A percentile compares a stretch with the other conserved stretches of the same genome.
Evolutionary conservation across 768 basidiomycete species (phyloP).

Genomic region (Pisolithus marmoratus): DNA sequence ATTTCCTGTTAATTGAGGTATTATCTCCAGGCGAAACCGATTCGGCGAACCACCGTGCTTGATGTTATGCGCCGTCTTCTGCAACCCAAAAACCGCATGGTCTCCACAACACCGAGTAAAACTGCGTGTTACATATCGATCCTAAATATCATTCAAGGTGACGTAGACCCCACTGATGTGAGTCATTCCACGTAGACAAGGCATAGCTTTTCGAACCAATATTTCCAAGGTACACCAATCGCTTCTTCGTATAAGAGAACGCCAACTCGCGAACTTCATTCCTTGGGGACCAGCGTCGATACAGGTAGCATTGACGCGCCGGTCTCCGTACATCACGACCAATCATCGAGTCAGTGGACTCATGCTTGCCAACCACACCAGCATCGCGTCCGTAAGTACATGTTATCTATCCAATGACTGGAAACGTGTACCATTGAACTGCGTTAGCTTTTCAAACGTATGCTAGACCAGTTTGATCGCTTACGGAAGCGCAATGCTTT

Average conservation of each 20-base stretch:
- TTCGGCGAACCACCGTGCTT: conserved; percentile 92
- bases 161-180: conserved; percentile 97
- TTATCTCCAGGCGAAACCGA: conserved; percentile 76
- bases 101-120: conserved; percentile 87
- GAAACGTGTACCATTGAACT: conserved; percentile 1
- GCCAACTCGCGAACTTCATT: conserved; percentile 95
- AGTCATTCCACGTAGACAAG: conserved; percentile 1
- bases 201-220: neutral
- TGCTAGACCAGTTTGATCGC: conserved; percentile 92
- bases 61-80: conserved; percentile 98
- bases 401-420: neutral
- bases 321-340: conserved; percentile 81
- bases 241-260: conserved; percentile 90
- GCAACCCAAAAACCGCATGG: conserved; percentile 98
- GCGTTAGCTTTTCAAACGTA: conserved; percentile 83
- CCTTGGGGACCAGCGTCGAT: conserved; percentile 99
- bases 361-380: conserved; percentile 99
- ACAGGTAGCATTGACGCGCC: conserved; percentile 91
- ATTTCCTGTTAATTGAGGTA: neutral
- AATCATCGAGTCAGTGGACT: conserved; percentile 95
- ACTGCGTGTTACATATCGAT: conserved; percentile 96
- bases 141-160: conserved; percentile 97
- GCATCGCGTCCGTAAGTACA: conserved; percentile 80
- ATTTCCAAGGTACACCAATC: conserved; percentile 86
- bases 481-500: conserved; percentile 88